A percentile compares a stretch with the other conserved stretches of the same genome.
Conservation (phyloP, 202 grass and related monocot genomes). For the Dendrocalamus latiflorus region DNA sequence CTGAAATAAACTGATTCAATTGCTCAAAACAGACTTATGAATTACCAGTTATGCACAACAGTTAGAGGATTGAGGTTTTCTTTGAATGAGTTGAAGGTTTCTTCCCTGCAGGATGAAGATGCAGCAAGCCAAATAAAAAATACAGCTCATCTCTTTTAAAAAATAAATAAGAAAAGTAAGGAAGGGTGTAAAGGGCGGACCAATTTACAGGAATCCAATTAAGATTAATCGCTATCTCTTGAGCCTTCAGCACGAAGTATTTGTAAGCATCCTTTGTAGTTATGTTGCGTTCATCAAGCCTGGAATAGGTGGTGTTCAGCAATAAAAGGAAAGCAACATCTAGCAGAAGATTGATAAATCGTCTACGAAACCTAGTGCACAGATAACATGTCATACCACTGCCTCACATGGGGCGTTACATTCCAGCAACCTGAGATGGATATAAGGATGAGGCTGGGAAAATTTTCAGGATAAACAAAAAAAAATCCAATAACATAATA, state of each 20-base stretch:
- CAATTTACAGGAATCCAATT: slow-evolving; percentile 93
- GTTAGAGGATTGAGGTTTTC: slow-evolving; percentile 86
- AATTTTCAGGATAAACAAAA: not conserved
- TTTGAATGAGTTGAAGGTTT: slow-evolving; percentile 90
- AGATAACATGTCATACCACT: slow-evolving; percentile 66
- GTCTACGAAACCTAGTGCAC: not conserved
- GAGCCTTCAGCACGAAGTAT: slow-evolving; percentile 88
- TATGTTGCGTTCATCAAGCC: slow-evolving; percentile 76
- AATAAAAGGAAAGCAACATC: slow-evolving; percentile 4
- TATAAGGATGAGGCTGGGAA: not conserved
- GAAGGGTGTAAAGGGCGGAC: slow-evolving; percentile 30
- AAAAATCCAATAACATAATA: not conserved
- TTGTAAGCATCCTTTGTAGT: slow-evolving; percentile 90
- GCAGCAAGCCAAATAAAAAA: not conserved
- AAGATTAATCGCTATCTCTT: slow-evolving; percentile 73
- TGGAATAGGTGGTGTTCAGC: slow-evolving; percentile 6
- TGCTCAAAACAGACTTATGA: not conserved
- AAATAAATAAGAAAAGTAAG: not conserved
- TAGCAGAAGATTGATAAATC: not conserved
- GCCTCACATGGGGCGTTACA: slow-evolving; percentile 69
- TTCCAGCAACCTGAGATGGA: slow-evolving; percentile 80
- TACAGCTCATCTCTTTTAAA: not conserved
- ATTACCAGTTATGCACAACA: slow-evolving; percentile 85
- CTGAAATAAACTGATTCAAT: no score
- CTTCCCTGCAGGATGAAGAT: slow-evolving; percentile 57